These are phyloP conservation scores for Globisporangium paddicum DNA, from an alignment of 352 stramenopile genomes.

Conservation along the genomic window DNA sequence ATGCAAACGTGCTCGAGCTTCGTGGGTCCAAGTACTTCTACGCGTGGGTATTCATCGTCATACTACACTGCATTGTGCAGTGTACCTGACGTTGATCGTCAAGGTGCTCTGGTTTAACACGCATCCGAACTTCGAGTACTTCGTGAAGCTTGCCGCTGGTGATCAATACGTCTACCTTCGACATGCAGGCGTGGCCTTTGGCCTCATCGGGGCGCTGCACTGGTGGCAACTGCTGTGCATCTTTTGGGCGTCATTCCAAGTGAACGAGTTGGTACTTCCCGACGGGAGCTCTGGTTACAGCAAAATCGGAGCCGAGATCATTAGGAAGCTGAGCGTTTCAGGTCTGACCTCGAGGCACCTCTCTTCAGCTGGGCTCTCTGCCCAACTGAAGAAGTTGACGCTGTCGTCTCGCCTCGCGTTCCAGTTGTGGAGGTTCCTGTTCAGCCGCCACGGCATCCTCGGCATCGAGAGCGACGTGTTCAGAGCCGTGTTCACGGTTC, in stretches of 20 bases:
- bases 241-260: neutral
- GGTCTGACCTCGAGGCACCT: neutral
- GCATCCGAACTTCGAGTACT: slow-evolving; percentile 7
- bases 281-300: neutral
- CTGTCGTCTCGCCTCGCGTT: neutral
- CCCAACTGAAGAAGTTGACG: neutral
- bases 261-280: neutral
- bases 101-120: neutral
- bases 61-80: neutral
- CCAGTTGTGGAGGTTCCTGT: neutral
- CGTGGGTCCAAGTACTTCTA: neutral
- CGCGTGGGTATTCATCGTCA: neutral
- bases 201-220: neutral
- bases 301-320: neutral
- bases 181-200: neutral
- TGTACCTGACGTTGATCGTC: slow-evolving; percentile 2
- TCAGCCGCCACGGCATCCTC: slow-evolving; percentile 2
- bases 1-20: neutral
- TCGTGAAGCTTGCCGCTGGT: neutral
- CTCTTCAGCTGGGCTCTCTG: neutral
- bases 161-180: slow-evolving; percentile 1
- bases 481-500: slow-evolving; percentile 2
- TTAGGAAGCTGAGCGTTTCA: neutral
- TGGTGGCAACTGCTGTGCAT: slow-evolving; percentile 3
- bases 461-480: slow-evolving; percentile 13